Percentiles rank a stretch among this genome's conserved stretches.
phyloP scores from a whole-genome alignment of 169 alveolate species.

The Besnoitia besnoiti region DNA sequence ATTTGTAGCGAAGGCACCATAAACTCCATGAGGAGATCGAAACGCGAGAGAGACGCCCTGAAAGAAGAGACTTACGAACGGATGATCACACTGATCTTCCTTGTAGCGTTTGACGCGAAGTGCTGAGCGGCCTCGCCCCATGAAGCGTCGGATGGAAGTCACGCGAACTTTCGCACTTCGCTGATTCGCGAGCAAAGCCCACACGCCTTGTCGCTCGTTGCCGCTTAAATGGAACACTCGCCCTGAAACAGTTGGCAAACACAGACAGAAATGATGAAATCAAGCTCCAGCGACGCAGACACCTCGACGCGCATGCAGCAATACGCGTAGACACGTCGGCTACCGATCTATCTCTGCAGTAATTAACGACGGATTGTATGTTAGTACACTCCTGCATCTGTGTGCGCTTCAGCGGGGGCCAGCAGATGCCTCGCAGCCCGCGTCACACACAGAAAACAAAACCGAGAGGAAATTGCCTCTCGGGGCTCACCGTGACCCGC shows the following conservation, averaged over 20 bases:
- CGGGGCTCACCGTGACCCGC: slow-evolving; percentile 40
- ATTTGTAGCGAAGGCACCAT: too few relatives aligned
- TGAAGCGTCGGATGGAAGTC: slow-evolving; percentile 23
- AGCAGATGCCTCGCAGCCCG: too few relatives aligned
- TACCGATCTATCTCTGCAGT: too few relatives aligned
- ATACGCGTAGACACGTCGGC: too few relatives aligned
- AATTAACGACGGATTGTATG: too few relatives aligned
- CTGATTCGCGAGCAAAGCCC: background rate
- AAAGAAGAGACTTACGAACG: background rate
- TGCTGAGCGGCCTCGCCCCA: slow-evolving; percentile 8
- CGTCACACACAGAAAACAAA: too few relatives aligned
- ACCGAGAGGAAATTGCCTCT: too few relatives aligned
- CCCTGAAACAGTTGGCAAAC: slow-evolving; percentile 5
- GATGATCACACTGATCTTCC: background rate
- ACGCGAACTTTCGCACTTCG: slow-evolving; percentile 6
- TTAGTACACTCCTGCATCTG: too few relatives aligned
- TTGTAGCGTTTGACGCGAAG: background rate
- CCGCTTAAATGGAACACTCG: slow-evolving; percentile 51
- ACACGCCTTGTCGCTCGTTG: slow-evolving; percentile 27
- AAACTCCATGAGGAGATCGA: background rate
- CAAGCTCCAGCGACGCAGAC: background rate
- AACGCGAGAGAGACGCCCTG: background rate
- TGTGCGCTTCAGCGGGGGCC: too few relatives aligned
- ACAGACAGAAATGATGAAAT: background rate
- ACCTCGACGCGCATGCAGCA: background rate